These are phyloP conservation scores for Didymosphaeria variabile DNA, from an alignment of 2,329 filamentous ascomycete species.

Conservation along the genomic window DNA sequence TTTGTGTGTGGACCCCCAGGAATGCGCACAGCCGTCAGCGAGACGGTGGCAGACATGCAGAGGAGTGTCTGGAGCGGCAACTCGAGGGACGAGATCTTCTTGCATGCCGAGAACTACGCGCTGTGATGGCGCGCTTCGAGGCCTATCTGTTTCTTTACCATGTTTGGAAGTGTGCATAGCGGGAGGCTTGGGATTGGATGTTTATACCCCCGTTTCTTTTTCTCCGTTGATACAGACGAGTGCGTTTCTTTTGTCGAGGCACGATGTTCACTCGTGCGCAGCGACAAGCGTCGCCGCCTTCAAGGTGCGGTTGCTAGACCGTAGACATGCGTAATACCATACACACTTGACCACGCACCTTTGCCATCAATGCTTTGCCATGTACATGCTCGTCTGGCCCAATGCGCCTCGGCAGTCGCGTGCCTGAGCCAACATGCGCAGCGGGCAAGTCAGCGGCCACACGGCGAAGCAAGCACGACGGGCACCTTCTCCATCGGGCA, in stretches of 20 bases:
- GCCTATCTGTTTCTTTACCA: slow-evolving; percentile 6
- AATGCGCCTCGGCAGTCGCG: slow-evolving; percentile 2
- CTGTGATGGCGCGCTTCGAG: slow-evolving; percentile 60
- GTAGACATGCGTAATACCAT: not conserved
- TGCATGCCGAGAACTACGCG: slow-evolving; percentile 96
- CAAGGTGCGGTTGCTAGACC: not conserved
- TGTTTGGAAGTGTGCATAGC: slow-evolving; percentile 42
- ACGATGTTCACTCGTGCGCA: not conserved
- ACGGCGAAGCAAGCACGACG: not conserved
- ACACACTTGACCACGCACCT: not conserved
- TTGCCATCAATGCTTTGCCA: not conserved
- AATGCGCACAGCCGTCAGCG: slow-evolving; percentile 90
- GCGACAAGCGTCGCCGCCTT: not conserved
- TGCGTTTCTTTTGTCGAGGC: not conserved
- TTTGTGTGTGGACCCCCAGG: slow-evolving; percentile 90
- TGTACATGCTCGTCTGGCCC: not conserved
- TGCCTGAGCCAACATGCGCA: slow-evolving; percentile 8
- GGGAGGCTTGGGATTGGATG: slow-evolving; percentile 20
- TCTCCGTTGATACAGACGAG: slow-evolving; percentile 3
- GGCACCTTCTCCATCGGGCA: slow-evolving; percentile 12
- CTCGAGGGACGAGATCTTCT: slow-evolving; percentile 85
- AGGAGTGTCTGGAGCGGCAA: slow-evolving; percentile 82
- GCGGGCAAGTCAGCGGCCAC: not conserved
- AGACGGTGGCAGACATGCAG: slow-evolving; percentile 83
- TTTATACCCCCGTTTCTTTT: slow-evolving; percentile 21